A percentile compares a stretch with the other conserved stretches of the same genome.
phyloP scores from a whole-genome alignment of 441 rosid genomes.

The Jatropha podagrica region DNA sequence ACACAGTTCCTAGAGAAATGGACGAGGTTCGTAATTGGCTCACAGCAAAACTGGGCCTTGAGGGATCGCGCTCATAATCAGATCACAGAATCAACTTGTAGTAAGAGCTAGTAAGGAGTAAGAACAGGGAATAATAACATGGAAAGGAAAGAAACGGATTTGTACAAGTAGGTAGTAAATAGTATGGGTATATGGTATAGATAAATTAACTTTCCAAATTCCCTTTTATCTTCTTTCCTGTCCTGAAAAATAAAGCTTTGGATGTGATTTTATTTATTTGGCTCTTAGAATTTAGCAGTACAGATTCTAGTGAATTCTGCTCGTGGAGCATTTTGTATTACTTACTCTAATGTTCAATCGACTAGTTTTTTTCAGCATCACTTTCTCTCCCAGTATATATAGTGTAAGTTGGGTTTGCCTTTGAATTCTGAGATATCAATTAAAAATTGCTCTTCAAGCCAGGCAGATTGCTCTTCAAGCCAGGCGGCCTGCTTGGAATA shows the following conservation, averaged over 20 bases:
- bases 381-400: background rate
- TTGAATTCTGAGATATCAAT: background rate
- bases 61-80: slow-evolving; percentile 45
- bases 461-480: too few species aligned
- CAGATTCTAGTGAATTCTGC: slow-evolving; percentile 25
- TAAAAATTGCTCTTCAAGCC: too few species aligned
- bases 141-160: slow-evolving; percentile 22
- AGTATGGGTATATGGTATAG: slow-evolving; percentile 48
- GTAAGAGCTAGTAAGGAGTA: slow-evolving; percentile 30
- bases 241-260: slow-evolving; percentile 39
- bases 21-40: slow-evolving; percentile 83
- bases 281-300: slow-evolving; percentile 27
- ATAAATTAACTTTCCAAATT: slow-evolving; percentile 34
- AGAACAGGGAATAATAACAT: slow-evolving; percentile 35
- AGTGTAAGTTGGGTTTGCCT: too few species aligned
- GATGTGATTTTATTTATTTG: slow-evolving; percentile 28
- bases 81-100: slow-evolving; percentile 14
- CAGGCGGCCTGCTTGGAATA: too few species aligned
- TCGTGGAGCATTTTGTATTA: slow-evolving; percentile 29
- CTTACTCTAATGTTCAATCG: slow-evolving; percentile 12
- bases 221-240: slow-evolving; percentile 29
- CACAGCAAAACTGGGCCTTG: slow-evolving; percentile 62
- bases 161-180: slow-evolving; percentile 35
- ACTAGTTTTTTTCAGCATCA: background rate
- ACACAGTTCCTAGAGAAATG: slow-evolving; percentile 85